These are phyloP conservation scores for Apiotrichum laibachii DNA, from an alignment of 1,284 basidiomycete species.

Conservation along the genomic window DNA sequence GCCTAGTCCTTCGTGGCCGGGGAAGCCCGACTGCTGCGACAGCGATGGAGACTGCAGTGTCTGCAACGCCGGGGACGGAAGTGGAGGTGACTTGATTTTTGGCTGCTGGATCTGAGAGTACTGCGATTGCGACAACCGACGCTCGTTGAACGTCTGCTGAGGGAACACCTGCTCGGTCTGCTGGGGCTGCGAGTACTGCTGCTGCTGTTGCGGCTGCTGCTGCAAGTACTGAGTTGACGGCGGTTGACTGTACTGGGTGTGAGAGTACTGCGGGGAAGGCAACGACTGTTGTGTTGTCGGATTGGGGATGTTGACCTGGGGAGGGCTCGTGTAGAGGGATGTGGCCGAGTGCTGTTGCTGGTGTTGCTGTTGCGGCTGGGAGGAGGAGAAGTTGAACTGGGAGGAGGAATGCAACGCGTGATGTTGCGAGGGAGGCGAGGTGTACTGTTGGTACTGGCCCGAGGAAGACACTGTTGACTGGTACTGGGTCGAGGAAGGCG, in stretches of 20 bases:
- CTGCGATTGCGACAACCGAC: background rate
- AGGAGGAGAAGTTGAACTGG: too few species aligned
- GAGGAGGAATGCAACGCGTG: background rate
- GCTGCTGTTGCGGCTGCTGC: background rate
- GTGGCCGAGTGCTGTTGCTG: constrained; percentile 1
- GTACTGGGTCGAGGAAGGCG: constrained; percentile 1
- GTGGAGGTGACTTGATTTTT: background rate
- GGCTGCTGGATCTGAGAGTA: background rate
- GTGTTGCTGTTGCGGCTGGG: constrained; percentile 3
- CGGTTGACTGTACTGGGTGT: background rate
- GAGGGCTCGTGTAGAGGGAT: too few species aligned
- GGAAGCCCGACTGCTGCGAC: too few species aligned
- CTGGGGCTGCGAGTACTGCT: background rate
- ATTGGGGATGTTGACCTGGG: too few species aligned
- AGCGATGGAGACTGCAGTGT: background rate
- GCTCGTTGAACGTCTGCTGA: background rate
- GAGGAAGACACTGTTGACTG: background rate
- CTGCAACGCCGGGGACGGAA: background rate
- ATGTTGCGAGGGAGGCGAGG: background rate
- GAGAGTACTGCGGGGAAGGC: background rate
- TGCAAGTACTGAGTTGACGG: background rate
- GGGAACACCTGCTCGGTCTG: background rate
- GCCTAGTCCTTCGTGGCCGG: too few species aligned
- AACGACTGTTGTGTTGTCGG: too few species aligned
- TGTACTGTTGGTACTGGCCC: background rate